Conservation (phyloP, 139 green algal genomes). For the Coelastrella sp. region DNA sequence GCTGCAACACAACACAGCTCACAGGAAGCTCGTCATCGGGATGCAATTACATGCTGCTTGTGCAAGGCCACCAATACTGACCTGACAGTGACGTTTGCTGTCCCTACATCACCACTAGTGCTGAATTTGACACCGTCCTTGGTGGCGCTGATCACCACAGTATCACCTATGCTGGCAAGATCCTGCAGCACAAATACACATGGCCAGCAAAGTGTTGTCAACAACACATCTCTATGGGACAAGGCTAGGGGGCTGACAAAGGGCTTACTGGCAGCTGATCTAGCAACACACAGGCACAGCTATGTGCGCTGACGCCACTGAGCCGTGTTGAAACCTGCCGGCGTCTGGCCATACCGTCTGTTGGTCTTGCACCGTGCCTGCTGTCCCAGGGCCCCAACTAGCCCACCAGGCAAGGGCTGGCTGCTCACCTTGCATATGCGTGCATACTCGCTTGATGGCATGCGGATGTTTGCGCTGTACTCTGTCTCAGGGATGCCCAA, state of each 20-base stretch:
- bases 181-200: slow-evolving; percentile 73
- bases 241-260: too few species aligned
- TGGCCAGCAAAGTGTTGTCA: slow-evolving; percentile 75
- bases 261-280: too few species aligned
- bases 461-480: slow-evolving; percentile 81
- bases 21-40: too few species aligned
- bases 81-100: slow-evolving; percentile 91
- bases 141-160: slow-evolving; percentile 84
- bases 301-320: too few species aligned
- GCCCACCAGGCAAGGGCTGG: slow-evolving; percentile 51
- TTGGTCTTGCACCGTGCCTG: too few species aligned
- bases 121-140: slow-evolving; percentile 99
- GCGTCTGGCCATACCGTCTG: too few species aligned
- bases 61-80: slow-evolving; percentile 46
- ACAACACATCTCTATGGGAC: slow-evolving; percentile 28
- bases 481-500: slow-evolving; percentile 97
- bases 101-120: slow-evolving; percentile 95
- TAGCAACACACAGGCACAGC: too few species aligned
- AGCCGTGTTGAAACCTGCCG: too few species aligned
- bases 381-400: too few species aligned
- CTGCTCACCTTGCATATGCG: slow-evolving; percentile 8
- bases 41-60: too few species aligned
- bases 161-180: slow-evolving; percentile 95
- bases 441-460: slow-evolving; percentile 37
- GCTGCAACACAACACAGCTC: too few species aligned